Base-by-base conservation (phyloP, 2,329 filamentous ascomycete species). In the Claviceps sp. region DNA sequence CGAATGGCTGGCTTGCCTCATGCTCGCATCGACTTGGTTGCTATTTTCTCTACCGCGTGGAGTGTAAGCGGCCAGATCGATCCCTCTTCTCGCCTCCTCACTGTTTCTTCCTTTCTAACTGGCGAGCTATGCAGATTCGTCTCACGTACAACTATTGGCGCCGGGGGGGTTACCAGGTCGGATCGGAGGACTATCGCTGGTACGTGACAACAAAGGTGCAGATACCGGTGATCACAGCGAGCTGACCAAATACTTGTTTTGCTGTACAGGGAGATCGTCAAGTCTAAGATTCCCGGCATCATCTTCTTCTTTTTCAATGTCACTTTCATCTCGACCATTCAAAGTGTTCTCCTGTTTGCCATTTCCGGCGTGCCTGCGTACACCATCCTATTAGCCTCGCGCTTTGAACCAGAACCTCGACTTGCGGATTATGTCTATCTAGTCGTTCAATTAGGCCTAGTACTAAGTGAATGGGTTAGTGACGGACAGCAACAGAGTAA, bases 81-180 rank as follows among this genome's bases (percentile, higher is more conserved):
- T 22, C 1, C 13, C 8, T 45, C n/a, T 22, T 34, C 11, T 22
- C 29, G 39, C 5, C 20, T 22, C 16, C 3, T 5, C 3, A 11
- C 2, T 39, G n/a, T 4, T 7, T 38, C 49, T 42, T 45, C 44
- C 48, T 50, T 16, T 14, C 20, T 42, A 29, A 38, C 38, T 26
- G 1, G 8, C 14, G 4, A 49, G 16, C 3, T 44, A 51, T 43
- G 9, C 47, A 89, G 86, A 65, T 71, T 53, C 85, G 93, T 11
- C 72, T 98, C 68, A 97, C 91, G 2, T 97, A 80, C 74, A 98
- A 98, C 70, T 98, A 96, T 71, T 95, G 86, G 83, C 85, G 93
- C 53, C 95, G 88, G 66, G 93, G 93, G 40, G 93, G 93, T 23
- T 98, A 98, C 66, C 72, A 76, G 16, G 75, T 90, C 56, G 91